Conservation (phyloP, 2,329 filamentous ascomycete genomes). For the Pseudofabraea citricarpa region DNA sequence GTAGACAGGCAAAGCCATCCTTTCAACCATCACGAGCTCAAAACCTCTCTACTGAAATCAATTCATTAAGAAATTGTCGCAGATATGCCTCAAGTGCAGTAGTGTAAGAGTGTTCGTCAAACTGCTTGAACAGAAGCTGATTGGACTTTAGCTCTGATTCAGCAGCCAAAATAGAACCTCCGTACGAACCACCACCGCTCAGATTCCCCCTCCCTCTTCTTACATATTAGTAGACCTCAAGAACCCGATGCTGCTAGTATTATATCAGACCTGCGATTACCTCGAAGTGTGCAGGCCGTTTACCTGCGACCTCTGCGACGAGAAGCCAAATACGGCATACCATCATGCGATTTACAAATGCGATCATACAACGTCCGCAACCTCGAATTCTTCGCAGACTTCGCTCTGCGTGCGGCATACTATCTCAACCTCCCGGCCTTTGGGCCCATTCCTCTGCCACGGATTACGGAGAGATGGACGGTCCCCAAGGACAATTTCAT, state of each 20-base stretch:
- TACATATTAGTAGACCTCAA: background rate
- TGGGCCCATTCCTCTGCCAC: slow-evolving; percentile 81
- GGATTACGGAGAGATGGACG: slow-evolving; percentile 89
- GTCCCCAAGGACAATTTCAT: slow-evolving; percentile 86
- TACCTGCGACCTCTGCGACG: slow-evolving; percentile 82
- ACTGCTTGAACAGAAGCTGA: background rate
- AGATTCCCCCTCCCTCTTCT: background rate
- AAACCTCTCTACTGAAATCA: background rate
- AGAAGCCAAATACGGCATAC: slow-evolving; percentile 68
- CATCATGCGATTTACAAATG: slow-evolving; percentile 85
- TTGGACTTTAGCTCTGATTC: background rate
- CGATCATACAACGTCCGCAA: slow-evolving; percentile 88
- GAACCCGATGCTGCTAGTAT: background rate
- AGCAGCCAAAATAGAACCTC: background rate
- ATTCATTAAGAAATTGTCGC: background rate
- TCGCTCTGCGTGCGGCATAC: slow-evolving; percentile 90
- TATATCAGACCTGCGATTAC: slow-evolving; percentile 49
- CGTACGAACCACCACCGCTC: no score
- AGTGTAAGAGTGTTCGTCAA: background rate
- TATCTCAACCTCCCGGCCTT: slow-evolving; percentile 83
- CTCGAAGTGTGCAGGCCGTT: slow-evolving; percentile 76
- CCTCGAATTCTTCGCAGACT: slow-evolving; percentile 91
- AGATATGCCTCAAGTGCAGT: background rate
- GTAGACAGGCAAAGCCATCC: no score
- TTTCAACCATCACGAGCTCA: background rate